phyloP scores from a whole-genome alignment of 148 eudicot genomes.

The Vaccinium vitisidaea region DNA sequence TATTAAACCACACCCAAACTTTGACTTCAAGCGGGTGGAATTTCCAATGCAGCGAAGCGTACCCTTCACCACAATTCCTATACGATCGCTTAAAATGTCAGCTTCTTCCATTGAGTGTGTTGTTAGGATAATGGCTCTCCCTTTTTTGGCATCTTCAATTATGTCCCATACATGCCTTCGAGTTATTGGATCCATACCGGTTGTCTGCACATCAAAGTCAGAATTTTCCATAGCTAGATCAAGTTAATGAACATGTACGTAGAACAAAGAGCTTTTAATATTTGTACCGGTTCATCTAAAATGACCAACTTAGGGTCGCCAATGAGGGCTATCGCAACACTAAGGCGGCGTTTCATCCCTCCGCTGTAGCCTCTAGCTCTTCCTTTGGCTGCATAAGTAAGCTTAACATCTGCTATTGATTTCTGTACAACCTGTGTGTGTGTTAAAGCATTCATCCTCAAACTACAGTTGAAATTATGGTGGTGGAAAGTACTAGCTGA shows the following conservation, averaged over 20 bases:
- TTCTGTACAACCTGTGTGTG: slow-evolving; percentile 46
- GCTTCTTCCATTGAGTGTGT: slow-evolving; percentile 98
- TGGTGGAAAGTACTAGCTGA: background rate
- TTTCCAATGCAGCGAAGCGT: slow-evolving; percentile 88
- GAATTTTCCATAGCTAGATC: background rate
- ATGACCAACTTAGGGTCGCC: slow-evolving; percentile 84
- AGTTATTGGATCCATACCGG: slow-evolving; percentile 91
- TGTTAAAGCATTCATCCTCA: background rate
- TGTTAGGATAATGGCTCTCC: slow-evolving; percentile 68
- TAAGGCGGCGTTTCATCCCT: slow-evolving; percentile 94
- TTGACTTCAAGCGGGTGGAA: slow-evolving; percentile 74
- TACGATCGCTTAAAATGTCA: slow-evolving; percentile 70
- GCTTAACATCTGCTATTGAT: slow-evolving; percentile 65
- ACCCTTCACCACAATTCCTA: slow-evolving; percentile 90
- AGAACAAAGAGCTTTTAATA: background rate
- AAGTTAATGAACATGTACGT: background rate
- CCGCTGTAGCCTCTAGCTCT: slow-evolving; percentile 82
- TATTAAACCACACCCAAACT: slow-evolving; percentile 79
- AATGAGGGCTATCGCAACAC: slow-evolving; percentile 81
- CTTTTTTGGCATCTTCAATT: slow-evolving; percentile 75
- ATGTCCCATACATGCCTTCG: slow-evolving; percentile 90
- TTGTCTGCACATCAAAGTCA: slow-evolving; percentile 44
- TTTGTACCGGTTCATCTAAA: slow-evolving; percentile 82
- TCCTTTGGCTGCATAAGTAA: slow-evolving; percentile 53
- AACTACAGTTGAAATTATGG: background rate